A percentile compares a stretch with the other conserved stretches of the same genome.
These are phyloP conservation scores for Pisolithus marmoratus DNA, from an alignment of 768 basidiomycete genomes.

Conservation along the genomic window DNA sequence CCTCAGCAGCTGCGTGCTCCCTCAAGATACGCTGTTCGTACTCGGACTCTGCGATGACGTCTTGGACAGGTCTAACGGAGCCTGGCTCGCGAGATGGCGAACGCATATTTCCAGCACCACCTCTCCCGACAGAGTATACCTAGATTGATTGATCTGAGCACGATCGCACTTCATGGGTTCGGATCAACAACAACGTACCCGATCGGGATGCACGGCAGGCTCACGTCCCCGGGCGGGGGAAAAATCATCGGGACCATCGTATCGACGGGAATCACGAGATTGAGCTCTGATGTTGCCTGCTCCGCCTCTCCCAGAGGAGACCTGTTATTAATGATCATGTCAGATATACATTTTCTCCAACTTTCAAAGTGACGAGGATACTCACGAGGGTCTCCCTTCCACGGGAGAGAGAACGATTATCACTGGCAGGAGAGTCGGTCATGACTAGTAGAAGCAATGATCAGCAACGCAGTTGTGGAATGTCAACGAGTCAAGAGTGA, in stretches of 20 bases:
- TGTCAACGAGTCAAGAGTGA: not conserved
- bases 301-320: slow-evolving; percentile 65
- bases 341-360: not conserved
- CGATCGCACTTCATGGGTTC: not conserved
- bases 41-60: slow-evolving; percentile 15
- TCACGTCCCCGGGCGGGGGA: slow-evolving; percentile 62
- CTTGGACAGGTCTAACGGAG: slow-evolving; percentile 21
- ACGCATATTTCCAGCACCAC: slow-evolving; percentile 82
- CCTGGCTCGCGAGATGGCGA: slow-evolving; percentile 59
- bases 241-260: slow-evolving; percentile 49
- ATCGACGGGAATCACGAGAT: slow-evolving; percentile 39
- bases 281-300: slow-evolving; percentile 57
- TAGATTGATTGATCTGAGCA: not conserved
- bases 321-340: slow-evolving; percentile 22
- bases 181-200: slow-evolving; percentile 24
- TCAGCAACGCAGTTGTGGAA: not conserved
- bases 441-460: slow-evolving; percentile 6
- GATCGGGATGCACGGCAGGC: slow-evolving; percentile 30
- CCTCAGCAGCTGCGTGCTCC: slow-evolving; percentile 24
- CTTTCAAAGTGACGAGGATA: slow-evolving; percentile 3
- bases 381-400: slow-evolving; percentile 57
- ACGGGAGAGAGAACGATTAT: slow-evolving; percentile 49
- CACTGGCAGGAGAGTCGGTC: slow-evolving; percentile 16
- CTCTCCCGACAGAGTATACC: slow-evolving; percentile 59
- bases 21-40: slow-evolving; percentile 19